These are phyloP conservation scores for Zygoascus sp. DNA, from an alignment of 1,139 yeast species.

Conservation along the genomic window DNA sequence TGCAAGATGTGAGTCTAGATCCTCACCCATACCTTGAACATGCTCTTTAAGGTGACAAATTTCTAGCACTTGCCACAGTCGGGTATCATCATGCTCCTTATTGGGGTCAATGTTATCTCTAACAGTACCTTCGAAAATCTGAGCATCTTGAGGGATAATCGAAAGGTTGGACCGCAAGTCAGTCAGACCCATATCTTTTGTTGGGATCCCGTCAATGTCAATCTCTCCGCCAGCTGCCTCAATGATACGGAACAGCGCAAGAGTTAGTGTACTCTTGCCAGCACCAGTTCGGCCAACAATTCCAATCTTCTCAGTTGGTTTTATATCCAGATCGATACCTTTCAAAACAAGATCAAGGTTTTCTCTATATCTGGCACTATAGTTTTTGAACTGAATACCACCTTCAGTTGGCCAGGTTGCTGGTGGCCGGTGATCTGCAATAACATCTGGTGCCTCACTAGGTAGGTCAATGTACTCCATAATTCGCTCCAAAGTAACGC, in stretches of 20 bases:
- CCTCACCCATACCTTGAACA: slow-evolving; percentile 49
- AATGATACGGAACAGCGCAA: slow-evolving; percentile 66
- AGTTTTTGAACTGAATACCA: slow-evolving; percentile 52
- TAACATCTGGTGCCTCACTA: slow-evolving; percentile 33
- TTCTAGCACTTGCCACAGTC: slow-evolving; percentile 65
- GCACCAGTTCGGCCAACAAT: slow-evolving; percentile 79
- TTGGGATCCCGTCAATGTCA: slow-evolving; percentile 54
- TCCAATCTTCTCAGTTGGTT: slow-evolving; percentile 59
- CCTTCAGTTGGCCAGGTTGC: slow-evolving; percentile 60
- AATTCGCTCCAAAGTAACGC: slow-evolving; percentile 76
- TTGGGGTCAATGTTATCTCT: slow-evolving; percentile 65
- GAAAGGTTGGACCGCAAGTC: slow-evolving; percentile 57
- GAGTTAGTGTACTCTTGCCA: slow-evolving; percentile 63
- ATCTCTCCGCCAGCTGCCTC: slow-evolving; percentile 59
- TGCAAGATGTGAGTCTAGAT: slow-evolving; percentile 41
- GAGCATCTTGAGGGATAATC: slow-evolving; percentile 76
- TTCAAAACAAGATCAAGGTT: slow-evolving; percentile 69
- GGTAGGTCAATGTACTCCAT: slow-evolving; percentile 65
- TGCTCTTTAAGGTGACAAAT: slow-evolving; percentile 80
- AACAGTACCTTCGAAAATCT: slow-evolving; percentile 60
- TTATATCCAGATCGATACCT: slow-evolving; percentile 42
- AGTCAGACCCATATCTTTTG: slow-evolving; percentile 51
- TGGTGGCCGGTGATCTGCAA: slow-evolving; percentile 39
- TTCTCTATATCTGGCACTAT: slow-evolving; percentile 62
- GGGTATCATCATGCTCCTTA: slow-evolving; percentile 32